phyloP scores from a whole-genome alignment of 2,329 filamentous ascomycete genomes.

The Penicillium sp. region DNA sequence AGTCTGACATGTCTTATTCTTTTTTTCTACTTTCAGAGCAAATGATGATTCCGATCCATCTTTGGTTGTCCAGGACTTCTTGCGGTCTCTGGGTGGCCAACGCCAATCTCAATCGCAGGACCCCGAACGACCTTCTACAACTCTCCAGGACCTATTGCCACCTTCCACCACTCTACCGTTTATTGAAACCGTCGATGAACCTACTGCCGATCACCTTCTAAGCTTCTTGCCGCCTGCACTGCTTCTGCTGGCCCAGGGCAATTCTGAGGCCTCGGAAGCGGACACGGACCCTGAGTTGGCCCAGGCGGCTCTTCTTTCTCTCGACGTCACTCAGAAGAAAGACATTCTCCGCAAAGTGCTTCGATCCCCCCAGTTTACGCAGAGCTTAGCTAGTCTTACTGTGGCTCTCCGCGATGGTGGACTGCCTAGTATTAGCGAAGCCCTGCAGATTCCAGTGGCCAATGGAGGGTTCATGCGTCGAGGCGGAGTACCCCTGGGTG shows the following conservation, averaged over 20 bases:
- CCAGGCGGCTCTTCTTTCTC: conserved; percentile 70
- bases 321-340: conserved; percentile 76
- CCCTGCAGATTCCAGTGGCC: conserved; percentile 74
- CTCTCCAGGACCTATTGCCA: conserved; percentile 80
- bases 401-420: conserved; percentile 88
- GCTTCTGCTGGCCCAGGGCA: conserved; percentile 71
- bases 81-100: conserved; percentile 68
- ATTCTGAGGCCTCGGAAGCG: conserved; percentile 58
- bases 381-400: conserved; percentile 81
- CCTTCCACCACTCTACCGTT: conserved; percentile 75
- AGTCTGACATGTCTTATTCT: conserved; percentile 11
- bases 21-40: conserved; percentile 51
- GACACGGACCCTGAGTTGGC: conserved; percentile 69
- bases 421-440: conserved; percentile 83
- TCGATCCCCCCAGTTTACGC: conserved; percentile 84
- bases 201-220: conserved; percentile 72
- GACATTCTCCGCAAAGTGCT: conserved; percentile 77
- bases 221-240: conserved; percentile 75
- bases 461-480: conserved; percentile 80
- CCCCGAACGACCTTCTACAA: conserved; percentile 70
- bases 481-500: conserved; percentile 79
- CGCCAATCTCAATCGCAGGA: conserved; percentile 48
- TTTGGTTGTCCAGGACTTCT: conserved; percentile 80
- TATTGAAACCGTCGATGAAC: conserved; percentile 64
- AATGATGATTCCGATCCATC: conserved; percentile 67